Evolutionary conservation across 1,284 basidiomycete species (phyloP), one percentile per base, ranked within the genome.

Genomic region (Leccinum pachyderme): DNA sequence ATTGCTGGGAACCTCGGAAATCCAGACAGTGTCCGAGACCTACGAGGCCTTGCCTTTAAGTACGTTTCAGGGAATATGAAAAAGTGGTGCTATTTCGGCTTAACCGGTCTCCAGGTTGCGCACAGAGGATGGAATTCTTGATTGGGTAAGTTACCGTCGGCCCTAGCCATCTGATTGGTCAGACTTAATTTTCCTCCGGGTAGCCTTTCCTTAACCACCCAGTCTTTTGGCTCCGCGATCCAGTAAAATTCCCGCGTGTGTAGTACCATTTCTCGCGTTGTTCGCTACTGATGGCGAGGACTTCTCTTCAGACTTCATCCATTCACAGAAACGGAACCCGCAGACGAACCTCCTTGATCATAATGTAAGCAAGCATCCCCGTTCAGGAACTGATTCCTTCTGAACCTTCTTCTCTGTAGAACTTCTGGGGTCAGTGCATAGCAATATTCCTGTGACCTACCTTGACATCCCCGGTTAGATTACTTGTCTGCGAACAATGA

Each of bases 281-380:
- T 41, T 22, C 18, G 1, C 28, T 37, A 22, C 31, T 52, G 35
- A 56, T 52, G 35, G 54, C 35, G 3, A 25, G 6, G 22, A 8
- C n/a, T 28, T 9, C 24, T 2, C 15, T 33, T 7, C 32, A 60
- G 49, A 75, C 63, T 79, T 82, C 63, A 79, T 80, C 56, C 79
- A 78, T 69, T 79, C 80, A 7, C 78, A 81, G 66, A 81, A 81
- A 71, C 71, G 78, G 58, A 74, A 72, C 70, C 76, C 77, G 1
- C 73, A 76, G 52, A 52, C 59, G 8, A 45, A 59, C 31, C 32
- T 59, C 22, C 13, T 54, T 25, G 52, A 65, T 41, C 28, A 53
- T 35, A 63, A 63, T 31, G 56, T 2, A 44, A 44, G 43, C 2
- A 44, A 44, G 24, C 8, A 29, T 41, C 15, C 32, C 11, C 41